Evolutionary conservation across 140 eudicot genomes (phyloP).

Genomic region (Anethum foeniculum): DNA sequence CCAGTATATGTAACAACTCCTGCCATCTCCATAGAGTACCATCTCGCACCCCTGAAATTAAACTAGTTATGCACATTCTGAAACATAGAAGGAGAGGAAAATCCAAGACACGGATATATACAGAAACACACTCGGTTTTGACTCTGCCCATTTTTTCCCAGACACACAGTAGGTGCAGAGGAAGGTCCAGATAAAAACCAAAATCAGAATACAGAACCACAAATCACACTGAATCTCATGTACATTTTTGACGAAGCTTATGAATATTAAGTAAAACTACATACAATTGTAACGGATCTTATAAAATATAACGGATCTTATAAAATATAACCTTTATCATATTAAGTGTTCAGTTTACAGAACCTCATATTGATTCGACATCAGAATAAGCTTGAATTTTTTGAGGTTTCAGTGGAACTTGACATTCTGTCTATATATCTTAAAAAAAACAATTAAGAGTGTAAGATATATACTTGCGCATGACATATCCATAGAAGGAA

Average conservation of each 20-base stretch:
- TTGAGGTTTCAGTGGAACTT: neutral
- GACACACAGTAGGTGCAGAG: neutral
- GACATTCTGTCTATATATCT: neutral
- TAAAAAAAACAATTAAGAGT: conserved; percentile 6
- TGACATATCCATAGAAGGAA: conserved; percentile 97
- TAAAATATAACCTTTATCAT: neutral
- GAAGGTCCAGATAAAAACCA: neutral
- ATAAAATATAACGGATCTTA: neutral
- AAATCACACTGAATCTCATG: neutral
- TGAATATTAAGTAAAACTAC: neutral
- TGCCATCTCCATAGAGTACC: conserved; percentile 99
- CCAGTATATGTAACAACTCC: conserved; percentile 99
- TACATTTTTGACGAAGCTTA: neutral
- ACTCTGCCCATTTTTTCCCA: neutral
- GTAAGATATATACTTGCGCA: conserved; percentile 77
- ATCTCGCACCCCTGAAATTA: conserved; percentile 89
- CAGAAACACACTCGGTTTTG: neutral
- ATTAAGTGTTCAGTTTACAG: neutral
- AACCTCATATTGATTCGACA: neutral
- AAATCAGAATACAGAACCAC: neutral
- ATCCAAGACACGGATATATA: neutral
- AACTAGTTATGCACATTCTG: conserved; percentile 13
- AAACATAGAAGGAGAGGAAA: conserved; percentile 8
- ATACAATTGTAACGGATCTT: neutral
- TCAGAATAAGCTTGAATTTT: neutral